Evolutionary conservation across 148 eudicot species (phyloP), one percentile per base, ranked within the genome.

Genomic region (Rhododendron vialii): DNA sequence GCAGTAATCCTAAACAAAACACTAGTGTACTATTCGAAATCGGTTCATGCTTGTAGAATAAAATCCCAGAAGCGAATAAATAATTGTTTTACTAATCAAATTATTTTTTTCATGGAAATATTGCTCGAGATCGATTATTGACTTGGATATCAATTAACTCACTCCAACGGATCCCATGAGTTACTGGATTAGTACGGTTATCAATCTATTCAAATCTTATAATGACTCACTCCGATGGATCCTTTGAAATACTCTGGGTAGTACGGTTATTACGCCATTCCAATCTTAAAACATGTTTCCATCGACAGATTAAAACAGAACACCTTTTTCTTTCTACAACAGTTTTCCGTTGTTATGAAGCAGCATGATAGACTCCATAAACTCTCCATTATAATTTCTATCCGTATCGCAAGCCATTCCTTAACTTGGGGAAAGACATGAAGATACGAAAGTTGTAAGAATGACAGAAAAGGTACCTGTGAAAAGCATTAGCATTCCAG

Each of bases 401-500:
- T 13, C 20, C 6, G 47, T 18, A 33, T 18, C 14, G 10, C 15
- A 78, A 47, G 55, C 55, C 81, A n/a, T 24, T 9, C 15, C 8
- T 24, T 12, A 45, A 22, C 30, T 3, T 10, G 7, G 17, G 33
- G 6, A 78, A 41, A n/a, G 30, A 22, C 7, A 26, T 2, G 30
- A n/a, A 7, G 24, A 50, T 48, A 50, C 5, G 33, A 80, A 50
- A 13, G 7, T 30, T 26, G 41, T 28, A 26, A 67, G 41, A 80
- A 80, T 0, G 9, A 26, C 1, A 47, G 26, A 75, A 78, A 38
- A 0, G 11, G 20, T 86, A 92, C 93, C 91, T 87, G 88, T 90
- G 90, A 69, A 92, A 92, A 36, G 85, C 79, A 57, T 79, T 83
- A 61, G 90, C 82, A 36, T 90, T 87, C 89, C 86, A 73, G 33